Conservation (phyloP, 805 yeast species). For the Yamadazyma paraphyllophila region DNA sequence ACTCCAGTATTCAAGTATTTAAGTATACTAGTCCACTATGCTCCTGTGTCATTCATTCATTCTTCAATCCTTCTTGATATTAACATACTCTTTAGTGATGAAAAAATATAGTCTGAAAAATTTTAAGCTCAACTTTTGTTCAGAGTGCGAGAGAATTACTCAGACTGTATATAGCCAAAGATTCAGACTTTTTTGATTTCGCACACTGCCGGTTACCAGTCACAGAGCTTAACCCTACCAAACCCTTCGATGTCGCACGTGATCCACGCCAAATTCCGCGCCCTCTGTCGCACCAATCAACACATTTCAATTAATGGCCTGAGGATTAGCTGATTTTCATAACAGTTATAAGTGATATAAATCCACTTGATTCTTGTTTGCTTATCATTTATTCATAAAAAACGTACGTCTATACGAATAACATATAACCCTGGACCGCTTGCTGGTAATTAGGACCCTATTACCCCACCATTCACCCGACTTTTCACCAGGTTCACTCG, state of each 20-base stretch:
- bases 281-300: conserved; percentile 9
- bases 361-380: conserved; percentile 1
- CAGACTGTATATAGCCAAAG: not conserved
- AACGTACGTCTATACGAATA: not conserved
- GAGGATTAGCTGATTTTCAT: conserved; percentile 10
- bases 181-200: not conserved
- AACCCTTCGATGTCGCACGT: conserved; percentile 4
- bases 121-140: conserved; percentile 6
- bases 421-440: not conserved
- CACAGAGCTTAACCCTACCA: not conserved
- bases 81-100: conserved; percentile 10
- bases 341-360: conserved; percentile 6
- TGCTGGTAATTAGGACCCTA: no score
- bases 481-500: no score
- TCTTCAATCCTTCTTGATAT: not conserved
- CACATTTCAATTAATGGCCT: conserved; percentile 8
- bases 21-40: not conserved
- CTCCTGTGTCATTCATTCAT: not conserved
- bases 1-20: no score
- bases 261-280: not conserved
- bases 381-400: not conserved
- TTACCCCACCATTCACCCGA: no score
- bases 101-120: conserved; percentile 9
- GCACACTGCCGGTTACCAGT: not conserved
- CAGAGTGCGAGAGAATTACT: not conserved